phyloP scores from a whole-genome alignment of 1,284 basidiomycete genomes.

The Trichosporon coremiiforme region DNA sequence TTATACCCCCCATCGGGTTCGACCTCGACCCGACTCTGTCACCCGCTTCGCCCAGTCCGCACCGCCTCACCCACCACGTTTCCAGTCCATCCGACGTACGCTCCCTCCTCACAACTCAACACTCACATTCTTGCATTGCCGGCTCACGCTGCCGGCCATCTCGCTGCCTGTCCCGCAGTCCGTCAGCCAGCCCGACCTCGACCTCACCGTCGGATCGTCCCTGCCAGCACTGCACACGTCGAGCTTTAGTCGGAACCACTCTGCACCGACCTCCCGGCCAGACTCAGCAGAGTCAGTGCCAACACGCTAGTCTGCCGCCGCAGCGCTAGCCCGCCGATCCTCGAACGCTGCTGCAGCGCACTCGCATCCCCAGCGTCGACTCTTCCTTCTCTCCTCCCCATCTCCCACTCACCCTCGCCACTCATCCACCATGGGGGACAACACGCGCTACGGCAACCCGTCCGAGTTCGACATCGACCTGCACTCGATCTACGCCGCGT shows the following conservation, averaged over 20 bases:
- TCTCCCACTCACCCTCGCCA: neutral
- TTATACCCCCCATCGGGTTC: neutral
- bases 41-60: neutral
- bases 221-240: neutral
- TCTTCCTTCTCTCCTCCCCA: neutral
- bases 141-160: neutral
- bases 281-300: neutral
- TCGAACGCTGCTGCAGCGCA: neutral
- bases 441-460: conserved; percentile 64
- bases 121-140: neutral
- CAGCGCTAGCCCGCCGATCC: conserved; percentile 12
- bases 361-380: neutral
- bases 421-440: conserved; percentile 40
- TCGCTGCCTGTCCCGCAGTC: no score
- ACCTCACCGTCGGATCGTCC: neutral
- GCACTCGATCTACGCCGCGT: conserved; percentile 81
- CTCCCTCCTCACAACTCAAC: neutral
- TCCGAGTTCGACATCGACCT: conserved; percentile 79
- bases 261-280: neutral
- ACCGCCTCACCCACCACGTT: conserved; percentile 1
- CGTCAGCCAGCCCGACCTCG: neutral
- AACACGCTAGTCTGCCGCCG: neutral
- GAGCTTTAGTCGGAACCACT: neutral
- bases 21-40: neutral
- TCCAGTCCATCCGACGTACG: neutral